Conservation (phyloP, 106 monocot species). For the Allium cepa region DNA sequence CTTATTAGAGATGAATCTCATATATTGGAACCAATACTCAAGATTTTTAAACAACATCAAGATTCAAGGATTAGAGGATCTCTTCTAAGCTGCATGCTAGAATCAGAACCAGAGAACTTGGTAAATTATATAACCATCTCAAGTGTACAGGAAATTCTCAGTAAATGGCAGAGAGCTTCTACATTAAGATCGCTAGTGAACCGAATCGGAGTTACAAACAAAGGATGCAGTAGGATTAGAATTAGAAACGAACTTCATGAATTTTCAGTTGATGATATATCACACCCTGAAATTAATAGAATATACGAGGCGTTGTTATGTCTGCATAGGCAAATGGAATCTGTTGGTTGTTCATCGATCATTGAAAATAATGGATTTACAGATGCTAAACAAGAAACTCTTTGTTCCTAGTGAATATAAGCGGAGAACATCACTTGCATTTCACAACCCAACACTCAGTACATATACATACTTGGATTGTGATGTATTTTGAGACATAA, state of each 20-base stretch:
- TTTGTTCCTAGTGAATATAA: background rate
- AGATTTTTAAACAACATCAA: conserved; percentile 10
- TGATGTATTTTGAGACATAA: no score
- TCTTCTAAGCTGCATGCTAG: conserved; percentile 7
- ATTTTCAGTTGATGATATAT: conserved; percentile 11
- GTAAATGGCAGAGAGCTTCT: conserved; percentile 20
- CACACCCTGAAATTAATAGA: conserved; percentile 6
- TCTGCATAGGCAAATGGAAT: conserved; percentile 15
- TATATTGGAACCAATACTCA: conserved; percentile 17
- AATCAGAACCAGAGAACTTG: conserved; percentile 12
- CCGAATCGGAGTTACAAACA: conserved; percentile 10
- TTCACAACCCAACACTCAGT: no score
- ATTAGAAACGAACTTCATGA: conserved; percentile 9
- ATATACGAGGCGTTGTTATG: conserved; percentile 8
- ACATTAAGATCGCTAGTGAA: conserved; percentile 6
- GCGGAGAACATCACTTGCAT: no score
- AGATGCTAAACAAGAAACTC: conserved; percentile 4
- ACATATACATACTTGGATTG: no score
- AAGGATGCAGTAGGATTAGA: conserved; percentile 22
- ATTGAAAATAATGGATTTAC: background rate
- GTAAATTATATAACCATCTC: conserved; percentile 15
- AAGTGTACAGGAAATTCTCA: conserved; percentile 10
- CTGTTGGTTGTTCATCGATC: background rate
- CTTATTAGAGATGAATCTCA: conserved; percentile 11
- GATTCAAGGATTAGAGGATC: conserved; percentile 4